phyloP scores from a whole-genome alignment of 1,284 basidiomycete genomes.

The Microbotryomycetes sp. region DNA sequence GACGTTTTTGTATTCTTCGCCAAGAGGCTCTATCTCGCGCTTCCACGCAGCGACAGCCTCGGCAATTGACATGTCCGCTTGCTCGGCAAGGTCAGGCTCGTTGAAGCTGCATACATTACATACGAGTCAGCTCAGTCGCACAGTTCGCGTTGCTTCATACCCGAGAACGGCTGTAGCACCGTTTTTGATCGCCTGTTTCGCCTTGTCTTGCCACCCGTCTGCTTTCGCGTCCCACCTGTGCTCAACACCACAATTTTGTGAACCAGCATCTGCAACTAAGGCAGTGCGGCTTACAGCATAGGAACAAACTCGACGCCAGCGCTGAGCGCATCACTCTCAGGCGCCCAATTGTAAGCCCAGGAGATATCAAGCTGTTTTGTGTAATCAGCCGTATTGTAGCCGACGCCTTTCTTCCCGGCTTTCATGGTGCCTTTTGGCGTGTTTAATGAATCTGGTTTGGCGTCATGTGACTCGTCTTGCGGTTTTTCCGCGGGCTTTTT shows the following conservation, averaged over 20 bases:
- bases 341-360: constrained; percentile 23
- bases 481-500: background rate
- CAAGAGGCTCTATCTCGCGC: constrained; percentile 21
- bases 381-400: constrained; percentile 12
- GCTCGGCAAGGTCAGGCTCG: constrained; percentile 23
- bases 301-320: constrained; percentile 18
- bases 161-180: constrained; percentile 19
- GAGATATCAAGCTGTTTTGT: constrained; percentile 4
- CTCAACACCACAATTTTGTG: background rate
- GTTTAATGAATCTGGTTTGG: background rate
- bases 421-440: background rate
- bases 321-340: background rate
- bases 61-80: constrained; percentile 24
- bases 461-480: background rate
- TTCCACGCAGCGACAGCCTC: constrained; percentile 21
- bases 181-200: background rate
- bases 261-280: background rate
- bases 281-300: constrained; percentile 13
- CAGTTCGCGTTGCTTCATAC: background rate
- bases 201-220: constrained; percentile 5
- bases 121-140: background rate
- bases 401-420: constrained; percentile 13
- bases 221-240: background rate
- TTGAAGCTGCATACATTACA: constrained; percentile 11
- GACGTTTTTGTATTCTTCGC: constrained; percentile 2